Base-by-base conservation (phyloP, 2,329 filamentous ascomycete genomes). In the Hymenoscyphus scutula region DNA sequence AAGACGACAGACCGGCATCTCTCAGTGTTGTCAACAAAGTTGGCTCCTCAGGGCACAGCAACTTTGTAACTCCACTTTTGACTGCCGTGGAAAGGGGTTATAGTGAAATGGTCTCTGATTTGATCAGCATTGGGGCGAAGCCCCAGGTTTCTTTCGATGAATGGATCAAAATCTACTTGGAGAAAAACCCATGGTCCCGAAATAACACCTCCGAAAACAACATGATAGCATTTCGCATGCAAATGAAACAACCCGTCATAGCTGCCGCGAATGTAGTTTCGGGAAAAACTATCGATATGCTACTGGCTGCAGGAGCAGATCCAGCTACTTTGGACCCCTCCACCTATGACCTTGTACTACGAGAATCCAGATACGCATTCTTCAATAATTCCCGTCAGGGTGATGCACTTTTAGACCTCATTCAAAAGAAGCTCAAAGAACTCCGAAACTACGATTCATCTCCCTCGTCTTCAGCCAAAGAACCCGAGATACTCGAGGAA, bases 11-110 rank as follows among this genome's bases (percentile, higher is more conserved):
- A 60, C 80, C 84, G 1, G 85, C 84, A 0, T 79, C 86, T 30
- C 82, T 85, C 64, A 81, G 84, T 30, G 86, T 88, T 5, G 80
- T 93, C 66, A 89, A 91, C 63, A 86, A 91, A 67, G 69, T 92
- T 10, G 76, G 80, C 0, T 76, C 85, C 3, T 74, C 75, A 0
- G 62, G 62, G 3, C 73, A 67, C 2, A 68, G 75, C 0, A 61
- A 71, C 0, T 74, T 79, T 0, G 74, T 76, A 11, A 81, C 79
- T 1, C 82, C 86, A 1, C 74, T 94, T 23, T 79, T 84, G 61
- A 80, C 78, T 5, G 89, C 90, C 0, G 80, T 91, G 53, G 71
- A 77, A 17, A 76, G 77, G 1, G 79, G 79, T 8, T 81, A 90
- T 65, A 61, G 77, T 1, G 75, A 80, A 1, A 76, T 87, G 37